Percentiles rank a stretch among this genome's conserved stretches.
These are phyloP conservation scores for Myxozyma neglecta DNA, from an alignment of 805 yeast genomes.

Conservation along the genomic window DNA sequence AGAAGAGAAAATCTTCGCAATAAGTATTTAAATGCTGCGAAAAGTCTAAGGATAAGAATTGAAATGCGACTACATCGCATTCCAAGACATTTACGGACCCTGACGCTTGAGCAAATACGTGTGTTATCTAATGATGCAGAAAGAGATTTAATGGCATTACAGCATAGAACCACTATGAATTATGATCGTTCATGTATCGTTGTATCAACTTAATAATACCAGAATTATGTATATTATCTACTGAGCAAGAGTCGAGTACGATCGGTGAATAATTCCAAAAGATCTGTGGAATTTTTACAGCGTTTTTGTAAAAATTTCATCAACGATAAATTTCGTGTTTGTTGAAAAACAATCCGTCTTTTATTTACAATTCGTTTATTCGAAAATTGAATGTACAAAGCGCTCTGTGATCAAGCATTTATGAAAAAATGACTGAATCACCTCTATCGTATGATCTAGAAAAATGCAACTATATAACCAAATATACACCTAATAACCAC, in stretches of 20 bases:
- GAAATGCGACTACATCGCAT: constrained; percentile 49
- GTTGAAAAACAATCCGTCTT: too few relatives aligned
- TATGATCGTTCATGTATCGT: background rate
- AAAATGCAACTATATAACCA: background rate
- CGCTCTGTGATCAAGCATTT: background rate
- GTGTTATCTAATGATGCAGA: background rate
- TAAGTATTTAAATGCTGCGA: constrained; percentile 32
- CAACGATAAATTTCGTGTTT: too few relatives aligned
- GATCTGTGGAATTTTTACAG: too few relatives aligned
- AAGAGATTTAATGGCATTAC: background rate
- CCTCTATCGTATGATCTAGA: background rate
- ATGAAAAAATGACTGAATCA: background rate
- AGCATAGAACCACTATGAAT: background rate
- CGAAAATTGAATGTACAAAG: too few relatives aligned
- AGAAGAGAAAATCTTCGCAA: constrained; percentile 15
- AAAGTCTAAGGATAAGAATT: constrained; percentile 43
- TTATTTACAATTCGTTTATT: too few relatives aligned
- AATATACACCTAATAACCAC: background rate
- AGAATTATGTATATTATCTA: too few relatives aligned
- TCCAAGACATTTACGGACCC: constrained; percentile 50
- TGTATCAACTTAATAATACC: too few relatives aligned
- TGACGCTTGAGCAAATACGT: constrained; percentile 43
- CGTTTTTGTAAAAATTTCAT: too few relatives aligned
- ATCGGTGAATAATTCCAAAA: too few relatives aligned
- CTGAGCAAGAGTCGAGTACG: too few relatives aligned